Base-by-base conservation (phyloP, 352 stramenopile species). In the Phytophthora pluvialis region DNA sequence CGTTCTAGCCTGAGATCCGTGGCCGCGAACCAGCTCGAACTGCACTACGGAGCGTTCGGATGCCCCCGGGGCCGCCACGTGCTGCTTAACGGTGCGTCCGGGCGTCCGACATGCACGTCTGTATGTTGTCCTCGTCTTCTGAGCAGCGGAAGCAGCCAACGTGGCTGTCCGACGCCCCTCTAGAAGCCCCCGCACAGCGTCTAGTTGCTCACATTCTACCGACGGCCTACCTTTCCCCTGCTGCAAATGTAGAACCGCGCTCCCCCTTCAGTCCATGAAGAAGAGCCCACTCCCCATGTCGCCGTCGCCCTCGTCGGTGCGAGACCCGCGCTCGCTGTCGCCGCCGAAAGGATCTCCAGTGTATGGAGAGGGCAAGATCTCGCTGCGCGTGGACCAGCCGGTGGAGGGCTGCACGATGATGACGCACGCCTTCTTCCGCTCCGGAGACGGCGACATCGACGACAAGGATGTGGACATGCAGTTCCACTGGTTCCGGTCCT, bases 391-490 rank as follows among this genome's bases (percentile, higher is more conserved):
- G 21, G 83, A 92, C 54, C 83, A 92, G 64, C 83, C 83, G 3
- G 80, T 92, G 31, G 81, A 88, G 51, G 73, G 77, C 49, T 92
- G 83, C 60, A 65, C 70, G 45, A 83, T 92, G 54, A 86, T 83
- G 76, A 88, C 81, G 60, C 83, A 92, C 62, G 80, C 81, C n/a
- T 92, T 92, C 62, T 92, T 89, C 50, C 83, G 83, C 31, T 89
- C 81, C 3, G 72, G 78, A 7, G 81, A 89, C 5, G 78, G 81
- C 26, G 81, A 89, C 62, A 89, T 88, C 38, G 80, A 92, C 57
- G 80, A 89, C 65, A 83, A 88, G 44, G 75, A 85, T 44, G 83
- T 90, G 32, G 76, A 86, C 13, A 74, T 92, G 64, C 52, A 87
- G 60, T 92, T 89, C 63, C 67, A 82, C 38, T 92, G 83, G 83